Evolutionary conservation across 2,329 filamentous ascomycete species (phyloP).

Genomic region (Exophiala sideris): DNA sequence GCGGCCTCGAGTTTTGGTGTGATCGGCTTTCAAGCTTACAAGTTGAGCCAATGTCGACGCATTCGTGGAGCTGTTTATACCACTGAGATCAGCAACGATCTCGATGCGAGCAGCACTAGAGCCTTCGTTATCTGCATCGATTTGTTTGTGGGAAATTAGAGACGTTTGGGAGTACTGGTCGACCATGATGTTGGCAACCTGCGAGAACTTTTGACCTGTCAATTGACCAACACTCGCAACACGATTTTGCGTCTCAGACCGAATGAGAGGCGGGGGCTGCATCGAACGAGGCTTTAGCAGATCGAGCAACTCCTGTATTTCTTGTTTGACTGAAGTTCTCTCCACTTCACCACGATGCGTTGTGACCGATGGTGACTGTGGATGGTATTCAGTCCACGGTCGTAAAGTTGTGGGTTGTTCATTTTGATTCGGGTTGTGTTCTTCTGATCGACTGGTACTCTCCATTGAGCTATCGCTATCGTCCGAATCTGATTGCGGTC

Average conservation of each 20-base stretch:
- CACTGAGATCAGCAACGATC: conserved; percentile 38
- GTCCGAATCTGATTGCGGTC: conserved; percentile 14
- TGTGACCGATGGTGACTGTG: conserved; percentile 2
- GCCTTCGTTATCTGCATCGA: neutral
- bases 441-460: neutral
- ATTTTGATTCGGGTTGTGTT: neutral
- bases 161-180: conserved; percentile 42
- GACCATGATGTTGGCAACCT: conserved; percentile 23
- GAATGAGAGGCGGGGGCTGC: conserved; percentile 5
- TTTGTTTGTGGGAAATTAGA: conserved; percentile 24
- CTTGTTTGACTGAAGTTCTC: conserved; percentile 6
- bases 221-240: neutral
- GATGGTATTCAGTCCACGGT: conserved; percentile 20
- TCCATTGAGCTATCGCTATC: conserved; percentile 10
- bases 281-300: conserved; percentile 8
- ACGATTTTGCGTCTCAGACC: neutral
- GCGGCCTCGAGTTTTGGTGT: conserved; percentile 30
- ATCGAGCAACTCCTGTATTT: conserved; percentile 13
- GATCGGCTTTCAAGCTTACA: conserved; percentile 23
- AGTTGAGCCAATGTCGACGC: conserved; percentile 16
- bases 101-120: conserved; percentile 39
- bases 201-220: conserved; percentile 1
- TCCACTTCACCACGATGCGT: conserved; percentile 7
- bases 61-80: conserved; percentile 25
- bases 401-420: neutral